A percentile compares a stretch with the other conserved stretches of the same genome.
These are phyloP conservation scores for Lichtheimia corymbifera DNA, from an alignment of 371 early-diverging fungal genomes.

Conservation along the genomic window DNA sequence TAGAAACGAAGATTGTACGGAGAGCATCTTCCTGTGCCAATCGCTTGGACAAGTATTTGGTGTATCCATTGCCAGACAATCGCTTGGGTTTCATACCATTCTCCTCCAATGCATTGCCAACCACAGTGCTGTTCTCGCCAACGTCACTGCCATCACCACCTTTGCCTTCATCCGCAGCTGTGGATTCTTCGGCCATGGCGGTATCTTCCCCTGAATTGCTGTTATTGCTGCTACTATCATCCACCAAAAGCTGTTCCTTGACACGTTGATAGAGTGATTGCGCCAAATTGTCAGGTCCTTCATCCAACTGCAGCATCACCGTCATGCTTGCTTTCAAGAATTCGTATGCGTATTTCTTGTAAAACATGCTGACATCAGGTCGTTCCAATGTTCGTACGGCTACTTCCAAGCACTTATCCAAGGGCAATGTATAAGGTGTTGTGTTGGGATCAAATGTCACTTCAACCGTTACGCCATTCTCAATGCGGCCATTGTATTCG, in stretches of 20 bases:
- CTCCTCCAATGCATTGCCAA: conserved; percentile 34
- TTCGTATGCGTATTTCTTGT: conserved; percentile 69
- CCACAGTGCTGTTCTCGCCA: conserved; percentile 23
- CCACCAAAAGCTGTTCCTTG: conserved; percentile 28
- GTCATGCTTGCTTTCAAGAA: conserved; percentile 73
- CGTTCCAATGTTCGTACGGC: conserved; percentile 63
- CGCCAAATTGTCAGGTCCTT: conserved; percentile 54
- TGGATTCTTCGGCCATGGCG: neutral
- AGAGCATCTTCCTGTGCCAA: conserved; percentile 71
- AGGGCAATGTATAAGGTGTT: conserved; percentile 51
- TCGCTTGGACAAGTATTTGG: conserved; percentile 50
- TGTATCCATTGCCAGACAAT: conserved; percentile 41
- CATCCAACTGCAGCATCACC: conserved; percentile 72
- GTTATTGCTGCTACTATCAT: conserved; percentile 1
- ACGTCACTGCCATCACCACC: conserved; percentile 16
- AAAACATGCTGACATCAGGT: conserved; percentile 47
- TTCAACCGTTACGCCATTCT: conserved; percentile 67
- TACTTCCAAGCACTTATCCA: conserved; percentile 56
- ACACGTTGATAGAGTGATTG: conserved; percentile 45
- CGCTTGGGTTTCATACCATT: conserved; percentile 44
- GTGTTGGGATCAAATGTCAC: conserved; percentile 62
- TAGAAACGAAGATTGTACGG: conserved; percentile 59
- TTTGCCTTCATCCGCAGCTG: conserved; percentile 11
- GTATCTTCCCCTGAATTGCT: neutral
- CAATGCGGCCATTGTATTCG: conserved; percentile 45